Evolutionary conservation across 331 rosid genomes (phyloP), one percentile per base, ranked within the genome.

Genomic region (Acacia concinna): DNA sequence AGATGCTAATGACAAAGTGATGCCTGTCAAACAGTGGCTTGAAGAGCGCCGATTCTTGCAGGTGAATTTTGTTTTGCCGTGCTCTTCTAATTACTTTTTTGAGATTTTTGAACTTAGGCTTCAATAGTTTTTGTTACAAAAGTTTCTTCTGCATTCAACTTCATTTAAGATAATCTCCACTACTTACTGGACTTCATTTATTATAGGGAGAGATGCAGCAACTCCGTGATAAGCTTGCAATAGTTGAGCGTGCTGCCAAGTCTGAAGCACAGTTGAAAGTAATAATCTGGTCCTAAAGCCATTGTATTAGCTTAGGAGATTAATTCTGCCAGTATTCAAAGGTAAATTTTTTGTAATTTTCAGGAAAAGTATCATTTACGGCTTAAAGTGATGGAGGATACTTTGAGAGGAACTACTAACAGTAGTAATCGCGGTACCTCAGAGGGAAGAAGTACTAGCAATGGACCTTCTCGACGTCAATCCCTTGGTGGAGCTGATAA

Each of bases 1-100:
- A 82, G 98, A 94, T 81, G 78, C 98, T 30, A 92, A 90, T 47
- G 98, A 94, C 84, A 94, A 94, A 87, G 98, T 94, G 83, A 94
- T 94, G 98, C 98, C 98, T 78, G 98, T 94, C 76, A 94, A 88
- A 88, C 98, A 90, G 84, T 94, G 98, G 98, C 97, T 94, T 57
- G 98, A 94, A 84, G 98, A 94, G 75, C 91, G 98, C 34, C 82
- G 97, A 82, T 89, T 89, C 85, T 86, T 94, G 84, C 97, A 90
- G 93, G 98, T 88, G 82, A 71, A 18, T 68, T 46, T 74, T 30
- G 44, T 71, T 74, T 40, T 56, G 18, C 35, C 35, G 43, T 78
- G 38, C 35, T 23, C 74, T 83, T 79, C 66, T 44, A 20, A 21
- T 23, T 71, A 40, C 68, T 82, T 47, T 47, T 41, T 62, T 66